phyloP scores from a whole-genome alignment of 1,284 basidiomycete genomes.

The Apiotrichum montevideense region DNA sequence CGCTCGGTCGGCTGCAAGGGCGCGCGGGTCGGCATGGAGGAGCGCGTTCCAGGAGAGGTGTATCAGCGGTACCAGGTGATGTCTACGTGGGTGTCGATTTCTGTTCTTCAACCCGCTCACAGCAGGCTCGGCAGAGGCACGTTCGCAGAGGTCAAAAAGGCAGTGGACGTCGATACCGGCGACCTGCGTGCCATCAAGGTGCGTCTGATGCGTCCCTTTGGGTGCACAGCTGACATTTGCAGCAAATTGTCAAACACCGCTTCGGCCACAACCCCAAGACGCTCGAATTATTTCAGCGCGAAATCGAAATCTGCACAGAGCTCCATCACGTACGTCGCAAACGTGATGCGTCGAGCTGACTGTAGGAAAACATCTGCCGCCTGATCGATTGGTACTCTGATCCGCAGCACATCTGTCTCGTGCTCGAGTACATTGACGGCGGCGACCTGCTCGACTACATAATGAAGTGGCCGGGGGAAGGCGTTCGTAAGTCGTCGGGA shows the following conservation, averaged over 20 bases:
- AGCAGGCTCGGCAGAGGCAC: conserved; percentile 44
- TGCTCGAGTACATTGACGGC: conserved; percentile 61
- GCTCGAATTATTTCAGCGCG: conserved; percentile 57
- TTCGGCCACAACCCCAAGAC: conserved; percentile 49
- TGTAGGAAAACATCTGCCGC: conserved; percentile 65
- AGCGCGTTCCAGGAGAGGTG: conserved; percentile 47
- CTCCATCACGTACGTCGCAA: conserved; percentile 56
- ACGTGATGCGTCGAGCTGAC: not conserved
- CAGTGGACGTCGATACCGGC: conserved; percentile 43
- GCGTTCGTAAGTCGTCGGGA: conserved; percentile 54
- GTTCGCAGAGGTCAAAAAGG: conserved; percentile 47
- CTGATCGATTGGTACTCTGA: conserved; percentile 72
- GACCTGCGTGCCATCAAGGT: conserved; percentile 46
- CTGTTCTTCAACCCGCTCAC: conserved; percentile 1
- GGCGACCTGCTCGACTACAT: conserved; percentile 85
- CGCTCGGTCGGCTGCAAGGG: conserved; percentile 40
- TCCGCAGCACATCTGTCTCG: conserved; percentile 56
- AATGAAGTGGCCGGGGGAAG: conserved; percentile 49
- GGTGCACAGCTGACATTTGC: conserved; percentile 2
- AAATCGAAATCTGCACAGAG: conserved; percentile 69
- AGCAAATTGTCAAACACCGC: conserved; percentile 46
- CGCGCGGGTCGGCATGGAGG: conserved; percentile 30
- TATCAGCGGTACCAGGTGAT: conserved; percentile 44
- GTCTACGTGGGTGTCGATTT: conserved; percentile 28
- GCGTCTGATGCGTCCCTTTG: conserved; percentile 5